Conservation (phyloP, 495 filamentous ascomycete species). For the Trichoderma gamsii region DNA sequence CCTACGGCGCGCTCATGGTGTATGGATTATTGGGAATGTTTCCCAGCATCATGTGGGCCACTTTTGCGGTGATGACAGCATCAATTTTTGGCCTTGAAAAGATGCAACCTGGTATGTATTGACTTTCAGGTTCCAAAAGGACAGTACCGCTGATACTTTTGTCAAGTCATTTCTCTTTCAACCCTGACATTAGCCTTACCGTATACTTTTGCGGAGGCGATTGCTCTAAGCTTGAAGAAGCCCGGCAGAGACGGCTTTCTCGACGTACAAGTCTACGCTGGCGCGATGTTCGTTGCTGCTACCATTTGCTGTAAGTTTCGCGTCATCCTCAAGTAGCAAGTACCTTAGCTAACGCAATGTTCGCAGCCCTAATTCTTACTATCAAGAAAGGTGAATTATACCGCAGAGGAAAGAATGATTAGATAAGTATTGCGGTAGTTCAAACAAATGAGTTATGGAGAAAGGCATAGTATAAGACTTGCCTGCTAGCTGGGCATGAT, state of each 20-base stretch:
- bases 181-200: neutral
- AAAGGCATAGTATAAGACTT: neutral
- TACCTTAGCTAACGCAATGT: neutral
- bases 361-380: neutral
- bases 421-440: too few species aligned
- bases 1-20: constrained; percentile 58
- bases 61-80: neutral
- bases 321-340: too few species aligned
- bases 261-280: neutral
- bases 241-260: neutral
- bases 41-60: neutral
- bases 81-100: neutral
- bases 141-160: neutral
- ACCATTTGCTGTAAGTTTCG: neutral
- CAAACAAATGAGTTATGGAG: too few species aligned
- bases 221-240: neutral
- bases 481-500: too few species aligned
- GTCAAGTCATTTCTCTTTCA: neutral
- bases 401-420: neutral
- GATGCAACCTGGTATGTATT: neutral
- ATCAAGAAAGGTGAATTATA: neutral
- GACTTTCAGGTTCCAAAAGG: neutral
- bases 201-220: neutral
- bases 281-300: neutral
- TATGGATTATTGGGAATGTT: constrained; percentile 30